phyloP scores from a whole-genome alignment of 2,329 filamentous ascomycete species.

The Paraconiothyrium sp. region DNA sequence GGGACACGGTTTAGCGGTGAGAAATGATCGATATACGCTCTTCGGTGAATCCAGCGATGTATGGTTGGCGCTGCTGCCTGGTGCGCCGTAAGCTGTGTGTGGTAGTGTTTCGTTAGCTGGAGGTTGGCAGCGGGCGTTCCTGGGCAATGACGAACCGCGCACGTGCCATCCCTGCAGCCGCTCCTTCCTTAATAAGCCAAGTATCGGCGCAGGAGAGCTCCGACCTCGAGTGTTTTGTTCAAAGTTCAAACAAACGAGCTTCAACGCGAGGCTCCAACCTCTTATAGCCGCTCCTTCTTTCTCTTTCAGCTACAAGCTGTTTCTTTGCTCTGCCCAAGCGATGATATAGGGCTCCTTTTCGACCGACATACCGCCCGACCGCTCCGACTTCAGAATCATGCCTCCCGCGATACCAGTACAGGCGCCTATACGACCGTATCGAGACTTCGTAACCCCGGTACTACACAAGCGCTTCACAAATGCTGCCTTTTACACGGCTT shows the following conservation, averaged over 20 bases:
- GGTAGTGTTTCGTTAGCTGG: constrained; percentile 33
- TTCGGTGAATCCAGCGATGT: constrained; percentile 18
- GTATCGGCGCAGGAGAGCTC: constrained; percentile 28
- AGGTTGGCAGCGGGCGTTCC: constrained; percentile 33
- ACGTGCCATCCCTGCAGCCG: constrained; percentile 29
- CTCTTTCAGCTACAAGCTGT: not conserved
- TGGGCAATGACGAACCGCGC: constrained; percentile 40
- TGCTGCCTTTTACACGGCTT: constrained; percentile 74
- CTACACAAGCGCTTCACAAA: constrained; percentile 87
- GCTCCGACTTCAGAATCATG: constrained; percentile 30
- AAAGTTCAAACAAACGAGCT: constrained; percentile 27
- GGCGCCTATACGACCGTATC: constrained; percentile 70
- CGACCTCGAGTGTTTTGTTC: constrained; percentile 38
- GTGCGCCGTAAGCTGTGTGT: constrained; percentile 9
- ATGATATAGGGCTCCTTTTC: constrained; percentile 16
- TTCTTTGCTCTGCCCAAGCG: not conserved
- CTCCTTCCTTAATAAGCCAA: constrained; percentile 26
- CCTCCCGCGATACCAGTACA: constrained; percentile 24
- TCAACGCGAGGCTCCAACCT: not conserved
- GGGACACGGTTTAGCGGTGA: not conserved
- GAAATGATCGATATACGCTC: not conserved
- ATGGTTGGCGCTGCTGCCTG: constrained; percentile 18
- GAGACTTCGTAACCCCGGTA: constrained; percentile 89
- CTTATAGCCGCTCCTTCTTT: constrained; percentile 7
- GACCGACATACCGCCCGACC: constrained; percentile 16